Evolutionary conservation across 2,329 filamentous ascomycete species (phyloP), one percentile per base, ranked within the genome.

Genomic region (Apiospora pterosperma): DNA sequence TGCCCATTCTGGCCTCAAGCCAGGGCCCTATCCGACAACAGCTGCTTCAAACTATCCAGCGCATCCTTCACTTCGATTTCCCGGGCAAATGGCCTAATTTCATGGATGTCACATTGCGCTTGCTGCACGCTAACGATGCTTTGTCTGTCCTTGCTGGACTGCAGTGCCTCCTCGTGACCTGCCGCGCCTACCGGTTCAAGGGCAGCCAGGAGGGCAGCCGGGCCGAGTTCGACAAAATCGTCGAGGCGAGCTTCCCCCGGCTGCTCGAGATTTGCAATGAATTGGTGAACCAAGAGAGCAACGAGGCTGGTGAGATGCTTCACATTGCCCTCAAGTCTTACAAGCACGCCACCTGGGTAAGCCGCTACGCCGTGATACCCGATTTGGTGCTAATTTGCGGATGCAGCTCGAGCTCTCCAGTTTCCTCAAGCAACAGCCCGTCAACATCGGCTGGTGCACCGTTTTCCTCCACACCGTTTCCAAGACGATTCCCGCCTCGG

Each of bases 251-350:
- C 65, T 99, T 99, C 80, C 93, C 96, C 23, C 89, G 93, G 69
- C 83, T 98, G 68, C 83, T 98, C 70, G 84, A 85, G 67, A 96
- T 99, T 74, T 96, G 94, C 71, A 93, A 92, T 75, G 91, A 92
- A 77, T 82, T 98, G 72, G 91, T 97, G 58, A 90, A 92, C 70
- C 94, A 98, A 81, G 92, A 92, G 75, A 97, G 92, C 76, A 84
- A 96, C 71, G 96, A 99, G 79, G 96, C 95, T 21, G 95, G 92
- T 66, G 96, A 98, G 81, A 98, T 99, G 92, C 84, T 99, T 71
- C 92, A 96, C 76, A 90, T 96, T 65, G 92, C 96, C 63, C 86
- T 99, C 74, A 99, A 99, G 83, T 90, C 93, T 41, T 99, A 97
- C 81, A 99, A 99, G 82, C 95, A 99, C 81, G 94, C 96, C 59